These are phyloP conservation scores for Vigna unguiculata DNA, from an alignment of 306 rosid species.

Conservation along the genomic window DNA sequence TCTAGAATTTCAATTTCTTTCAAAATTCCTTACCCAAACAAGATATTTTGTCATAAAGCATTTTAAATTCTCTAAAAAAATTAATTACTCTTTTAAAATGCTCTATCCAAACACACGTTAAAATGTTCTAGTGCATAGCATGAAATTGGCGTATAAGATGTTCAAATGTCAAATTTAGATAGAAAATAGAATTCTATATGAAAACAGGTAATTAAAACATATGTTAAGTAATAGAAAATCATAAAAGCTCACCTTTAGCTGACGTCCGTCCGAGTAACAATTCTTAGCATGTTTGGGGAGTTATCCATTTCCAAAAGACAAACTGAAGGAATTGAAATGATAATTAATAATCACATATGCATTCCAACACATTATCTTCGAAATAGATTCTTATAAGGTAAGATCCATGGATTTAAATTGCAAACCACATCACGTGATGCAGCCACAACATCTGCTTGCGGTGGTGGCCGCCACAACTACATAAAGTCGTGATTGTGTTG, in stretches of 20 bases:
- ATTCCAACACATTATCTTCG: slow-evolving; percentile 14
- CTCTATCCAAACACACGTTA: no score
- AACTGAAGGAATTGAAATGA: slow-evolving; percentile 42
- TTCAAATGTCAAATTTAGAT: not conserved
- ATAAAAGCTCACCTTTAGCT: slow-evolving; percentile 54
- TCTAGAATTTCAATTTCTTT: no score
- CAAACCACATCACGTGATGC: not conserved
- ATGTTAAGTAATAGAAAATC: not conserved
- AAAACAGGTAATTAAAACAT: not conserved
- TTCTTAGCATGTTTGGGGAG: slow-evolving; percentile 57
- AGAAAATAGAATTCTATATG: slow-evolving; percentile 8
- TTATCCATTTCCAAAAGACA: slow-evolving; percentile 75
- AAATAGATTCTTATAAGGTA: slow-evolving; percentile 1
- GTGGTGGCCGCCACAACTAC: not conserved
- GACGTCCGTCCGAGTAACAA: slow-evolving; percentile 67
- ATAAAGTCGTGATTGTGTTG: not conserved
- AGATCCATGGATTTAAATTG: slow-evolving; percentile 16
- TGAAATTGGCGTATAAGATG: not conserved
- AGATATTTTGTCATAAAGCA: no score
- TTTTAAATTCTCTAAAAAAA: no score
- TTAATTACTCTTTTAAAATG: no score
- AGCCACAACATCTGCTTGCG: not conserved
- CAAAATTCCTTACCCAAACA: no score
- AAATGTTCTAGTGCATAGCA: not conserved
- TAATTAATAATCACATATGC: not conserved